Conservation (phyloP, 2,329 filamentous ascomycete genomes). For the Fusarium clavum region DNA sequence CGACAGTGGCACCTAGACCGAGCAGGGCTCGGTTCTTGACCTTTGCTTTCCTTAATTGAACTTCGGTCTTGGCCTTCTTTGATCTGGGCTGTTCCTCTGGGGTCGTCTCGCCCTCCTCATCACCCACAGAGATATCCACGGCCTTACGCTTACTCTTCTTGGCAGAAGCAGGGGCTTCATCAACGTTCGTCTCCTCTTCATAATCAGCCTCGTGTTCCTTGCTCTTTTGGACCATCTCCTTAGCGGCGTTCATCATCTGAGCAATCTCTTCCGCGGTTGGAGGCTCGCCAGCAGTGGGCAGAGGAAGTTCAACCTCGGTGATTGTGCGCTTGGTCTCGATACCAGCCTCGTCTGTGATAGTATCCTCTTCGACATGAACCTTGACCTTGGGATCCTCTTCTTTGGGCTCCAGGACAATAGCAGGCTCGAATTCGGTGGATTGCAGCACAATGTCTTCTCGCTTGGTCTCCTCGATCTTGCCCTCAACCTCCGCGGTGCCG, state of each 20-base stretch:
- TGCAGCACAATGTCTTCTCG: slow-evolving; percentile 56
- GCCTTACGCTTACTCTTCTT: slow-evolving; percentile 79
- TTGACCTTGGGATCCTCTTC: slow-evolving; percentile 72
- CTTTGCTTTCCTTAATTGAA: slow-evolving; percentile 84
- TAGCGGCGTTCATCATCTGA: slow-evolving; percentile 86
- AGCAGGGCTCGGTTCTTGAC: slow-evolving; percentile 87
- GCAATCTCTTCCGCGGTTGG: slow-evolving; percentile 82
- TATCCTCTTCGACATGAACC: slow-evolving; percentile 75
- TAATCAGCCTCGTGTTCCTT: slow-evolving; percentile 61
- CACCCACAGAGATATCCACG: slow-evolving; percentile 75
- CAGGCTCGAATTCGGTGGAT: slow-evolving; percentile 62
- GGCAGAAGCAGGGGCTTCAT: slow-evolving; percentile 52
- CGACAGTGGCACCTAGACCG: slow-evolving; percentile 87
- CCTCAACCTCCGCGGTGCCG: slow-evolving; percentile 31
- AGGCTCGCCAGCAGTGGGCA: slow-evolving; percentile 68
- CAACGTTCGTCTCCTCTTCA: slow-evolving; percentile 52
- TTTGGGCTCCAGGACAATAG: slow-evolving; percentile 61
- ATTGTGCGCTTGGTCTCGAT: slow-evolving; percentile 77
- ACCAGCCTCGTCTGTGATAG: slow-evolving; percentile 65
- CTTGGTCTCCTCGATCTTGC: slow-evolving; percentile 45
- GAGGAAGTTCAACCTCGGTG: slow-evolving; percentile 80
- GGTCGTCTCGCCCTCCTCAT: slow-evolving; percentile 47
- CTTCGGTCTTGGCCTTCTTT: slow-evolving; percentile 86
- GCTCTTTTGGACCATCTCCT: slow-evolving; percentile 84
- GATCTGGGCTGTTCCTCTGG: slow-evolving; percentile 61